These are phyloP conservation scores for Prunus mongolica DNA, from an alignment of 306 rosid genomes.

Conservation along the genomic window DNA sequence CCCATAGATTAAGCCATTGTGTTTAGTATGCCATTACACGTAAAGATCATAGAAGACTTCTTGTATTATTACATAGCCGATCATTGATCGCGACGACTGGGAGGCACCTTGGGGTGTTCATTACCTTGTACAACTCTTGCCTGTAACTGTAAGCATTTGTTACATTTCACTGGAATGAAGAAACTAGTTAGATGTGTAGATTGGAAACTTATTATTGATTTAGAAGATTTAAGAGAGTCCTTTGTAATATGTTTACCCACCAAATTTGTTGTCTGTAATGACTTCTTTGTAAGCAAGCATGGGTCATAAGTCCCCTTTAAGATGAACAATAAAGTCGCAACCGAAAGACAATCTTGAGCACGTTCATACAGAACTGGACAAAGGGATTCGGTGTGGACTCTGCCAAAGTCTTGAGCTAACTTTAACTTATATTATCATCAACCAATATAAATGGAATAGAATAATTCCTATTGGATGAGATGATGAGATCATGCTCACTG, in stretches of 20 bases:
- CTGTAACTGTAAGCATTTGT: background rate
- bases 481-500: background rate
- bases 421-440: background rate
- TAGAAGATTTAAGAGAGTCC: background rate
- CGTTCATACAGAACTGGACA: background rate
- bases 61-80: background rate
- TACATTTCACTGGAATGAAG: background rate
- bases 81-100: background rate
- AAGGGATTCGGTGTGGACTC: background rate
- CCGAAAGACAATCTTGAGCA: too few relatives aligned
- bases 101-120: background rate
- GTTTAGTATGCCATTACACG: constrained; percentile 17
- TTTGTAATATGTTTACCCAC: background rate
- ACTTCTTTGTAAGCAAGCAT: too few relatives aligned
- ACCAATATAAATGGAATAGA: background rate
- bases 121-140: background rate
- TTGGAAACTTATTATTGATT: background rate
- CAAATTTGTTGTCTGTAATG: background rate
- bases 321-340: background rate
- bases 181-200: background rate
- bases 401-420: background rate
- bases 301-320: background rate
- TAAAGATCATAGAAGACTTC: constrained; percentile 21
- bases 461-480: background rate
- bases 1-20: constrained; percentile 8